phyloP scores from a whole-genome alignment of 2,329 filamentous ascomycete genomes.

The Leptographium lundbergii region DNA sequence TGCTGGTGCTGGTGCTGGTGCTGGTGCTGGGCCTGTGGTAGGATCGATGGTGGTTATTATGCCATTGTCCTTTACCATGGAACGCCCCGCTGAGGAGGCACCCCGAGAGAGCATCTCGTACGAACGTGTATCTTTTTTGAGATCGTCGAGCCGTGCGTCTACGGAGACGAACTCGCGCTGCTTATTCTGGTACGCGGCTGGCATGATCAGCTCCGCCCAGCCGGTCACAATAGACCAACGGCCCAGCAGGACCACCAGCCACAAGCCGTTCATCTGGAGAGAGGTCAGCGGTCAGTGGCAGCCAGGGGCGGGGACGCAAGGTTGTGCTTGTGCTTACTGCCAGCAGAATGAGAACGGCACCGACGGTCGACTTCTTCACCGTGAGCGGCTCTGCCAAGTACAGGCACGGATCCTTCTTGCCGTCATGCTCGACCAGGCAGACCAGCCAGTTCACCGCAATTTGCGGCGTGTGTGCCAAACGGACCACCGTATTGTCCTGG shows the following conservation, averaged over 20 bases:
- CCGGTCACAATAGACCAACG: conserved; percentile 75
- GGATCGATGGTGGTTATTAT: conserved; percentile 30
- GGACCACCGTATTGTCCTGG: conserved; percentile 60
- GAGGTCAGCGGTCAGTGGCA: conserved; percentile 7
- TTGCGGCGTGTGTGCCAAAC: conserved; percentile 37
- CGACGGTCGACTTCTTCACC: conserved; percentile 62
- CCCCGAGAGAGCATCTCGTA: conserved; percentile 70
- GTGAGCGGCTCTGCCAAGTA: conserved; percentile 46
- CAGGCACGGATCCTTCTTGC: conserved; percentile 54
- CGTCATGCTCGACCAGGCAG: conserved; percentile 52
- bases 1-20: neutral
- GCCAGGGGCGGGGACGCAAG: conserved; percentile 22
- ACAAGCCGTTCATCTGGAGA: conserved; percentile 64
- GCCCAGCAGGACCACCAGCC: conserved; percentile 70
- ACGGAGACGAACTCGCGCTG: conserved; percentile 80
- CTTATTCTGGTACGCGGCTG: conserved; percentile 29
- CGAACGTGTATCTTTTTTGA: conserved; percentile 51
- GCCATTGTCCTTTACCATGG: conserved; percentile 16
- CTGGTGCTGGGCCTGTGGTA: conserved; percentile 1
- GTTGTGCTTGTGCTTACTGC: conserved; percentile 58
- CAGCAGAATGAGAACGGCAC: conserved; percentile 71
- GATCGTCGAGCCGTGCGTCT: conserved; percentile 52
- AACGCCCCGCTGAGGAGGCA: conserved; percentile 8
- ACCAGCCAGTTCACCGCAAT: conserved; percentile 53
- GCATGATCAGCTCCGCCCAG: conserved; percentile 57